Conservation (phyloP, 2,329 filamentous ascomycete genomes). For the Trichoderma oligosporum region DNA sequence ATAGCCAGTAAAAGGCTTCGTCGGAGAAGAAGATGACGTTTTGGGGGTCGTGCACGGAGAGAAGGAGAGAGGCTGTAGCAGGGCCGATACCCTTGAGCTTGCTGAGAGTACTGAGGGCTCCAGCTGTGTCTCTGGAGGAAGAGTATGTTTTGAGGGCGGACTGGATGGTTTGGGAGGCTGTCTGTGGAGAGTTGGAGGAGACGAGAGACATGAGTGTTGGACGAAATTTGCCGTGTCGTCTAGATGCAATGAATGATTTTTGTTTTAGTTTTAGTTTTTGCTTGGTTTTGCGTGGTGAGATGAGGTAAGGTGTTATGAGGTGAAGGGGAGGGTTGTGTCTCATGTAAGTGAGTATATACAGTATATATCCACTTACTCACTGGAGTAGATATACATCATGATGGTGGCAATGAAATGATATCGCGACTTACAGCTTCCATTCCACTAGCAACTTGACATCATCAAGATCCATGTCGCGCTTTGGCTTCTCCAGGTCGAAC, state of each 20-base stretch:
- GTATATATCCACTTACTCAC: not conserved
- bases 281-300: too few species aligned
- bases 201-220: conserved; percentile 59
- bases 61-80: conserved; percentile 71
- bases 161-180: conserved; percentile 47
- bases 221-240: conserved; percentile 60
- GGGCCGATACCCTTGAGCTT: conserved; percentile 72
- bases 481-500: conserved; percentile 39
- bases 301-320: not conserved
- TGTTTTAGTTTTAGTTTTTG: not conserved
- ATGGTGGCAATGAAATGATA: not conserved
- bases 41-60: conserved; percentile 60
- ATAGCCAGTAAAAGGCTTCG: conserved; percentile 71
- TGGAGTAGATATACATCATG: not conserved
- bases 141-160: conserved; percentile 49
- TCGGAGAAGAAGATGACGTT: conserved; percentile 73
- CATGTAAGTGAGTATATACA: not conserved
- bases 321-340: not conserved
- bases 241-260: conserved; percentile 24
- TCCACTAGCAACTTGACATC: conserved; percentile 60
- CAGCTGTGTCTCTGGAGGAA: conserved; percentile 37
- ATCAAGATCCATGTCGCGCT: conserved; percentile 47
- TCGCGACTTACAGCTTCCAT: conserved; percentile 63
- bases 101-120: conserved; percentile 52
- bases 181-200: conserved; percentile 53